Evolutionary conservation across 306 rosid species (phyloP), one percentile per base, ranked within the genome.

Genomic region (Medicago ruthenica): DNA sequence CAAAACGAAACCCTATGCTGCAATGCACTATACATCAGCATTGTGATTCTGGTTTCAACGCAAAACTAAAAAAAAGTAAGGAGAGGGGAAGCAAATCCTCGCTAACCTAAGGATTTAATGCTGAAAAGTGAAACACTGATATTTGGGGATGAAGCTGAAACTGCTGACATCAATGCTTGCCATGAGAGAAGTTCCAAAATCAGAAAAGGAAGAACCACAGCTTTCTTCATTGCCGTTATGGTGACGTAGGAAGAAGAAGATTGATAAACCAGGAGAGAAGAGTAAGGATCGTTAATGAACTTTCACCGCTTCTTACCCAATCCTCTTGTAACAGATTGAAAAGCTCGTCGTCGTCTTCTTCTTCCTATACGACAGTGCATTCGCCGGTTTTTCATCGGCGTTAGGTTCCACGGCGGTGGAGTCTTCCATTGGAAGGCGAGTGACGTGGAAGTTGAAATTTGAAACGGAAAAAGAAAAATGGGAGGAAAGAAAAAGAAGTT

Each of bases 141-240:
- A 14, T 60, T 44, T 7, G 39, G 72, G 6, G 4, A 2, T 21
- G 21, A 67, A 45, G 41, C 22, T 22, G 58, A 68, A 68, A 1
- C 86, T 81, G 4, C 76, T 57, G 37, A 58, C 54, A 73, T 88
- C 85, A 5, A 88, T 85, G 83, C 87, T 87, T 50, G 87, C 97
- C 97, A 91, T 91, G 55, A 91, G 68, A 37, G 94, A 89, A 34
- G 94, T 87, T 59, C 85, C 85, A 24, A 78, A 72, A 58, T 87
- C 91, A 3, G 97, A 86, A 75, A 87, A 91, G 16, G 97, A 89
- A 10, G 97, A 88, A 5, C 97, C 97, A 58, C 97, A 89, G 67
- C 83, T 89, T 88, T 91, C 95, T 79, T 91, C 92, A 75, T 89
- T 87, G 18, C 87, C 88, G 83, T 91, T 86, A n/a, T 86, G 5